phyloP scores from a whole-genome alignment of 1,284 basidiomycete species.

The Schizopora paradoxa region DNA sequence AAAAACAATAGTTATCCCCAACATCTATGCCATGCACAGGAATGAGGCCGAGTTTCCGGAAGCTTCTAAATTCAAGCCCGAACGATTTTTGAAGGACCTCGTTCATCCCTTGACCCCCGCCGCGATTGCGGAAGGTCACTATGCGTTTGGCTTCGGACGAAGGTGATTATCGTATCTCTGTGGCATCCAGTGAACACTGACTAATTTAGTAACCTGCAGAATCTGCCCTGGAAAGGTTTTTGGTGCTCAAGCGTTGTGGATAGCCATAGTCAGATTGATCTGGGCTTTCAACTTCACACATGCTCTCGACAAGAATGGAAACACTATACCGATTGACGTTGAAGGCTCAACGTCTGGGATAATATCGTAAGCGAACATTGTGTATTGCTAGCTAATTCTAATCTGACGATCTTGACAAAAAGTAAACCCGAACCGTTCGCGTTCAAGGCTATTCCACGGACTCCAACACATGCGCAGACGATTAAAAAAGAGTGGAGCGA shows the following conservation, averaged over 20 bases:
- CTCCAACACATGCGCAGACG: too few species aligned
- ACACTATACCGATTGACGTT: constrained; percentile 6
- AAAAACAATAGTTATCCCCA: constrained; percentile 25
- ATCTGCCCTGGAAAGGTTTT: constrained; percentile 11
- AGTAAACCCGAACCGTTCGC: too few species aligned
- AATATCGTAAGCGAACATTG: constrained; percentile 8
- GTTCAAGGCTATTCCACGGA: too few species aligned
- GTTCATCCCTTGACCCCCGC: neutral
- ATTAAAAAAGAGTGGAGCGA: too few species aligned
- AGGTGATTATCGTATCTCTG: constrained; percentile 1
- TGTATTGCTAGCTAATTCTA: too few species aligned
- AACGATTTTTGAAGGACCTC: constrained; percentile 6
- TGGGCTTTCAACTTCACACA: constrained; percentile 12
- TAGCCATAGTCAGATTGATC: constrained; percentile 9
- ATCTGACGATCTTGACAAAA: too few species aligned
- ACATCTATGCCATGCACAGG: constrained; percentile 24
- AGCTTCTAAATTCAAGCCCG: constrained; percentile 9
- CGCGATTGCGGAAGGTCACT: constrained; percentile 12
- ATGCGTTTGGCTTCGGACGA: constrained; percentile 13
- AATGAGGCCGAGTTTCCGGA: constrained; percentile 6
- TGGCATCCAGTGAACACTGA: neutral
- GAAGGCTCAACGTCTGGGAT: constrained; percentile 9
- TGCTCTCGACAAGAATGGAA: constrained; percentile 5
- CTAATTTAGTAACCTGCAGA: constrained; percentile 1
- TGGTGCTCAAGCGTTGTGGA: constrained; percentile 12